Percentiles rank a stretch among this genome's conserved stretches.
Conservation (phyloP, 306 rosid species). For the Pueraria montana region DNA sequence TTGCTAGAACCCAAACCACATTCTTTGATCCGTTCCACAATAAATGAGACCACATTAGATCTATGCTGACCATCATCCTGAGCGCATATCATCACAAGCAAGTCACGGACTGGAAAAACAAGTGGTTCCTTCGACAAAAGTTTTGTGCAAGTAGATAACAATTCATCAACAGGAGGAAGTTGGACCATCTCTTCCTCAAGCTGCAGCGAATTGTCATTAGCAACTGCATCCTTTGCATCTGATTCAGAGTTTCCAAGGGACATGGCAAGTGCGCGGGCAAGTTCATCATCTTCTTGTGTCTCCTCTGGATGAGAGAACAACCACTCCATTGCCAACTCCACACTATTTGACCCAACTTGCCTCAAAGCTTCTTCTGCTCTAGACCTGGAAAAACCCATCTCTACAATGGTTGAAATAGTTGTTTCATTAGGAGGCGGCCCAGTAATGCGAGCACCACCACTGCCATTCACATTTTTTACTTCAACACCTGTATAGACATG, state of each 20-base stretch:
- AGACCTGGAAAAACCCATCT: constrained; percentile 97
- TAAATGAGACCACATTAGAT: constrained; percentile 72
- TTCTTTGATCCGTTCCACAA: constrained; percentile 82
- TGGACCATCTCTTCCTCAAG: constrained; percentile 86
- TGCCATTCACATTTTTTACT: constrained; percentile 78
- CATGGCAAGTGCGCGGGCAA: constrained; percentile 99
- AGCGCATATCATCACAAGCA: constrained; percentile 91
- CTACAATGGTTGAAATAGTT: constrained; percentile 89
- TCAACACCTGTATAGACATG: constrained; percentile 95
- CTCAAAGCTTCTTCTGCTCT: constrained; percentile 98
- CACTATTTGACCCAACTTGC: constrained; percentile 96
- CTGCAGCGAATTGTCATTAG: constrained; percentile 63
- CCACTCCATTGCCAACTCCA: constrained; percentile 99
- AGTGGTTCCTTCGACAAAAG: constrained; percentile 90
- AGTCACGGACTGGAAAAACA: constrained; percentile 90
- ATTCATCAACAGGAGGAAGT: constrained; percentile 88
- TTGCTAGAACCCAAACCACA: constrained; percentile 63
- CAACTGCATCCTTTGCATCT: constrained; percentile 74
- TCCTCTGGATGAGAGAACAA: constrained; percentile 96
- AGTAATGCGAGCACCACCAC: constrained; percentile 70
- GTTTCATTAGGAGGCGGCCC: constrained; percentile 97
- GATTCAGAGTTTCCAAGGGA: constrained; percentile 92
- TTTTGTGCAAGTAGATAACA: constrained; percentile 84
- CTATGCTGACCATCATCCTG: constrained; percentile 88
- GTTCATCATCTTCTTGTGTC: constrained; percentile 92